A percentile compares a stretch with the other conserved stretches of the same genome.
Conservation (phyloP, 176 grass and related monocot species). For the Phyllostachys edulis region DNA sequence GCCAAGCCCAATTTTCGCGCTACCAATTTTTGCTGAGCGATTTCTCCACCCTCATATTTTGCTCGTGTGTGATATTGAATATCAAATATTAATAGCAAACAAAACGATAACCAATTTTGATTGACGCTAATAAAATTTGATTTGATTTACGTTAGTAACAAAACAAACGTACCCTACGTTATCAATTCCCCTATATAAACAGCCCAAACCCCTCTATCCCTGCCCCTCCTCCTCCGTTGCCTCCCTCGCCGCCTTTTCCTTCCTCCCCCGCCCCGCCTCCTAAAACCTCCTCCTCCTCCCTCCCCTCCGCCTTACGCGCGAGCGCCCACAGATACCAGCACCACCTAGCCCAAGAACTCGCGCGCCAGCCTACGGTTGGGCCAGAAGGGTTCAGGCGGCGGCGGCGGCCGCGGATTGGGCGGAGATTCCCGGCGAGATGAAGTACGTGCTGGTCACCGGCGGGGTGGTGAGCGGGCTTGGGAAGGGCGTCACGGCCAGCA, state of each 20-base stretch:
- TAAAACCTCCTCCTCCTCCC: conserved; percentile 26
- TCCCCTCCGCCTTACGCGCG: neutral
- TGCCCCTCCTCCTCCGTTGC: conserved; percentile 32
- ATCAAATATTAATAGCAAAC: too few relatives aligned
- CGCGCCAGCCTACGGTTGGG: neutral
- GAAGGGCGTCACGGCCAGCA: conserved; percentile 71
- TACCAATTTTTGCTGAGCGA: too few relatives aligned
- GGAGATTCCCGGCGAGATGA: conserved; percentile 44
- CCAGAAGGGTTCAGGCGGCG: conserved; percentile 9
- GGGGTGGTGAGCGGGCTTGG: conserved; percentile 65
- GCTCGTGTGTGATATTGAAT: too few relatives aligned
- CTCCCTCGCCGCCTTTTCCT: neutral
- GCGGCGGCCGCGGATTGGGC: conserved; percentile 18
- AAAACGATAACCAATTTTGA: too few relatives aligned
- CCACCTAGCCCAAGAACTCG: neutral
- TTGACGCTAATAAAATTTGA: too few relatives aligned
- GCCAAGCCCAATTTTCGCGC: too few relatives aligned
- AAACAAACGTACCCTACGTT: too few relatives aligned
- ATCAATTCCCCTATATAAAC: neutral
- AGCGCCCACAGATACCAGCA: neutral
- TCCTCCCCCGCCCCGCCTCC: neutral
- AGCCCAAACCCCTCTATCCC: conserved; percentile 32
- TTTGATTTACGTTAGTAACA: too few relatives aligned
- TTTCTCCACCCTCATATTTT: too few relatives aligned
- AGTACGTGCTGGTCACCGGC: conserved; percentile 71